Percentiles rank a stretch among this genome's conserved stretches.
These are phyloP conservation scores for Rhizodiscina lignyota DNA, from an alignment of 495 filamentous ascomycete species.

Conservation along the genomic window DNA sequence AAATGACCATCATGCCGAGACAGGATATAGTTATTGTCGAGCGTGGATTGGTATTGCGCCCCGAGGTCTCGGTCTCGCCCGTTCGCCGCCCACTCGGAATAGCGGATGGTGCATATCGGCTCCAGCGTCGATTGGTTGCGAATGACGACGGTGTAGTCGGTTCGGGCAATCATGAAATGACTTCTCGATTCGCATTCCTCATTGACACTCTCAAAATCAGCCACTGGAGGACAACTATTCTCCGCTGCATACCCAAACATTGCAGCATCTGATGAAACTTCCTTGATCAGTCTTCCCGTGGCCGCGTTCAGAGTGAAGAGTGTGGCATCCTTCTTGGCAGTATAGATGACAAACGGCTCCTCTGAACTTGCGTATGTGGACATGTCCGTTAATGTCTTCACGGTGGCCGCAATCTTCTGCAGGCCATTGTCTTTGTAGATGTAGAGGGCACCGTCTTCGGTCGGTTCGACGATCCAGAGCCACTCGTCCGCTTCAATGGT, in stretches of 20 bases:
- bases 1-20: constrained; percentile 75
- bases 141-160: constrained; percentile 78
- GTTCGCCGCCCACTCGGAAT: constrained; percentile 91
- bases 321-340: constrained; percentile 63
- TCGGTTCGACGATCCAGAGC: constrained; percentile 95
- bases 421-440: constrained; percentile 54
- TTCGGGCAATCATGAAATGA: constrained; percentile 62
- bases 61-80: constrained; percentile 78
- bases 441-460: constrained; percentile 73
- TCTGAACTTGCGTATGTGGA: constrained; percentile 49
- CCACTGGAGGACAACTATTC: constrained; percentile 15
- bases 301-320: constrained; percentile 72
- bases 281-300: too few relatives aligned
- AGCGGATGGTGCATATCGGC: constrained; percentile 75
- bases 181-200: constrained; percentile 60
- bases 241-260: constrained; percentile 46
- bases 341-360: constrained; percentile 61
- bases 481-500: constrained; percentile 58
- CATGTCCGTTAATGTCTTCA: constrained; percentile 59
- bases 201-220: constrained; percentile 31
- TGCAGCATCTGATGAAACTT: too few relatives aligned
- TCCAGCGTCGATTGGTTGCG: constrained; percentile 58
- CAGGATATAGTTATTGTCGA: constrained; percentile 81
- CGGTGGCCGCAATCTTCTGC: constrained; percentile 50
- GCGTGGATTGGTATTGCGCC: constrained; percentile 57